Evolutionary conservation across 208 protist genomes (phyloP).

Genomic region (Jaenimonas drosophilae): DNA sequence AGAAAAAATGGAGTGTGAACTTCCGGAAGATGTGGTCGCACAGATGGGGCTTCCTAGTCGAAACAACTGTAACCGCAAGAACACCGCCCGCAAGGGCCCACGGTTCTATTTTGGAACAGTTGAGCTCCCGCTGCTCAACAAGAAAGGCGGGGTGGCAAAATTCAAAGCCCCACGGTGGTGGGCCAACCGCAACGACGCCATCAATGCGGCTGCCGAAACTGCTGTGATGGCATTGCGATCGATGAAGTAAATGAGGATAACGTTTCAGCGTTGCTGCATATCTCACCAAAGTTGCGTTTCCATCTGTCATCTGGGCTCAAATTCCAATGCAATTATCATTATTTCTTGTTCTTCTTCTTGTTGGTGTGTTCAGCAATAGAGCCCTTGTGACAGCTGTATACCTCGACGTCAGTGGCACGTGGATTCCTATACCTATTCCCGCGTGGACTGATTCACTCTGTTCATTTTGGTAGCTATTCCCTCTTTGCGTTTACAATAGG

Average conservation of each 20-base stretch:
- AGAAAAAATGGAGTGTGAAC: conserved; percentile 26
- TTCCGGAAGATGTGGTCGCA: conserved; percentile 19
- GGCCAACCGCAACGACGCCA: conserved; percentile 29
- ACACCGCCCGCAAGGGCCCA: conserved; percentile 29
- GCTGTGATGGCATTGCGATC: conserved; percentile 28
- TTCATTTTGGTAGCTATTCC: too few species aligned
- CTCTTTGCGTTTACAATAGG: too few species aligned
- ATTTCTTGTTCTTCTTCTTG: too few species aligned
- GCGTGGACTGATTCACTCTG: too few species aligned
- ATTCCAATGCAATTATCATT: too few species aligned
- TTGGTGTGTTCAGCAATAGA: too few species aligned
- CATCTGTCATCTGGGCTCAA: too few species aligned
- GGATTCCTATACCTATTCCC: too few species aligned
- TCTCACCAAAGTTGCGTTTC: too few species aligned
- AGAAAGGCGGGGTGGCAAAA: conserved; percentile 32
- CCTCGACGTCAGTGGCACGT: too few species aligned
- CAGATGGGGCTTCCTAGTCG: conserved; percentile 21
- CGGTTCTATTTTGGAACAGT: conserved; percentile 38
- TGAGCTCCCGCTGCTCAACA: conserved; percentile 57
- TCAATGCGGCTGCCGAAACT: conserved; percentile 42
- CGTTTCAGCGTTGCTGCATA: neutral
- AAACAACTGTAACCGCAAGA: conserved; percentile 17
- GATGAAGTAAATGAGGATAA: conserved; percentile 15
- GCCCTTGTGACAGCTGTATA: too few species aligned
- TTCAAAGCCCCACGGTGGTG: conserved; percentile 45